Conservation (phyloP, 192 early-diverging fungal genomes). For the Coemansia sp. region DNA sequence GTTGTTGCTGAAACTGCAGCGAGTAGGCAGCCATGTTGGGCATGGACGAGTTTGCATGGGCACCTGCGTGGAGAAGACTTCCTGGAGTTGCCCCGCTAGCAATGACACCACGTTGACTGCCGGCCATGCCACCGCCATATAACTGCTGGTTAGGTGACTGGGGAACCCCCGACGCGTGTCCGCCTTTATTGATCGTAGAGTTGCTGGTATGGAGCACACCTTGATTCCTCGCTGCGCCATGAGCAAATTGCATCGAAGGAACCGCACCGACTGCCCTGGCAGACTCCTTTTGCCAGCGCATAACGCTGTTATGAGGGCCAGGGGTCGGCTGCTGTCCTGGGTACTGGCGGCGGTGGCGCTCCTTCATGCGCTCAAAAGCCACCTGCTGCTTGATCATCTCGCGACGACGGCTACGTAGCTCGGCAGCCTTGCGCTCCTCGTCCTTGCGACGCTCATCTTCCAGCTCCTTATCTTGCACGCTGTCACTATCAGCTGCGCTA, state of each 20-base stretch:
- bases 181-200: constrained; percentile 29
- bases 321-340: constrained; percentile 21
- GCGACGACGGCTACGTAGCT: constrained; percentile 48
- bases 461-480: constrained; percentile 8
- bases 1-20: constrained; percentile 17
- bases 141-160: constrained; percentile 7
- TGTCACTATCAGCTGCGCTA: not conserved
- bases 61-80: constrained; percentile 8
- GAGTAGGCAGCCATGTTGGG: constrained; percentile 35
- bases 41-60: constrained; percentile 37
- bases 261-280: constrained; percentile 10
- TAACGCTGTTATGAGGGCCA: constrained; percentile 18
- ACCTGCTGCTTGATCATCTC: constrained; percentile 55
- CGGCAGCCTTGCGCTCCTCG: constrained; percentile 49
- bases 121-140: not conserved
- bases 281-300: constrained; percentile 46
- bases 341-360: constrained; percentile 47
- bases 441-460: constrained; percentile 49
- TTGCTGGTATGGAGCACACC: constrained; percentile 21
- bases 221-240: constrained; percentile 1
- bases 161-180: constrained; percentile 9
- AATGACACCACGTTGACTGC: not conserved
- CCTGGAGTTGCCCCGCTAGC: not conserved
- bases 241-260: not conserved
- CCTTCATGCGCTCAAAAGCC: constrained; percentile 57